These are phyloP conservation scores for Mucor irregularis DNA, from an alignment of 371 early-diverging fungal species.

Conservation along the genomic window DNA sequence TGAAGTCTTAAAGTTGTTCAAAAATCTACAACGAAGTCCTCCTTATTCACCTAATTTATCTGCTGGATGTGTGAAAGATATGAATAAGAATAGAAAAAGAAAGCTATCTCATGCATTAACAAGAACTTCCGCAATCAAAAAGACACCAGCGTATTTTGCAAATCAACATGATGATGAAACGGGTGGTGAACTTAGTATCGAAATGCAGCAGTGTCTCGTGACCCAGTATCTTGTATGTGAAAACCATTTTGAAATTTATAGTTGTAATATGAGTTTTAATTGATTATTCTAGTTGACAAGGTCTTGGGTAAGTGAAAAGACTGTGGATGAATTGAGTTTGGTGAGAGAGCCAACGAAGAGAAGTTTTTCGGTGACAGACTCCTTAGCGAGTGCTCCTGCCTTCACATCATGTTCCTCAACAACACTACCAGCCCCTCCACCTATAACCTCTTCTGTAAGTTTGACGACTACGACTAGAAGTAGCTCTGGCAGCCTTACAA, in stretches of 20 bases:
- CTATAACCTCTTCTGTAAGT: constrained; percentile 12
- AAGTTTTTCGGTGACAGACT: constrained; percentile 32
- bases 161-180: constrained; percentile 23
- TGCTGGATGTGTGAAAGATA: constrained; percentile 46
- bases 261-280: constrained; percentile 21
- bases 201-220: constrained; percentile 54
- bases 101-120: constrained; percentile 45
- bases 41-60: constrained; percentile 60
- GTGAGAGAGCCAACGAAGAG: constrained; percentile 66
- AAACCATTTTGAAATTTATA: constrained; percentile 1
- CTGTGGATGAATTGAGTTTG: constrained; percentile 73
- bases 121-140: constrained; percentile 21
- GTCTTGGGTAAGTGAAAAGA: constrained; percentile 65
- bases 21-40: constrained; percentile 59
- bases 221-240: constrained; percentile 66
- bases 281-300: constrained; percentile 55
- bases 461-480: constrained; percentile 16
- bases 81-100: constrained; percentile 51
- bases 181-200: constrained; percentile 28
- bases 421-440: not conserved
- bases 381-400: not conserved
- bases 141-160: not conserved
- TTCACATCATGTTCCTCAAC: not conserved
- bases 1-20: constrained; percentile 49
- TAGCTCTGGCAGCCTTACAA: constrained; percentile 39